Evolutionary conservation across 2,329 filamentous ascomycete genomes (phyloP).

Genomic region (Epichloe gansuensis): DNA sequence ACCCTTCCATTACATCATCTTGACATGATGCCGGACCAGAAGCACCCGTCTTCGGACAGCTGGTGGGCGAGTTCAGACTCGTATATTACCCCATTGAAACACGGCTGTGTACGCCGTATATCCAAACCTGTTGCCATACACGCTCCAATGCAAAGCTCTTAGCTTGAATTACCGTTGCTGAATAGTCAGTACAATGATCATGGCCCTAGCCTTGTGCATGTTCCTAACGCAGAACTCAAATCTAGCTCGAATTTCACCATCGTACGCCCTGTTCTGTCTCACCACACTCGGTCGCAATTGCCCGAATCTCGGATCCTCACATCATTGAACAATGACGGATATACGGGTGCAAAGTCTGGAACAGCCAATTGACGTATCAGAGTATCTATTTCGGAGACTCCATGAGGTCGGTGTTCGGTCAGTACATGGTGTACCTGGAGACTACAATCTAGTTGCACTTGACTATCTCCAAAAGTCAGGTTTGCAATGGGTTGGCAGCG

Average conservation of each 20-base stretch:
- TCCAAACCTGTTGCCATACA: no score
- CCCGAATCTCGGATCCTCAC: neutral
- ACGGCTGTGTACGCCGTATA: no score
- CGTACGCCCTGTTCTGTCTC: neutral
- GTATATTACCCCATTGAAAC: no score
- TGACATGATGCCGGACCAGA: neutral
- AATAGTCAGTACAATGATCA: no score
- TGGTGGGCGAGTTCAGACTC: neutral
- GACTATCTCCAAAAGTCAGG: conserved; percentile 50
- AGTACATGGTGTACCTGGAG: conserved; percentile 57
- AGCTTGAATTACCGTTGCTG: no score
- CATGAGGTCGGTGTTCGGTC: conserved; percentile 52
- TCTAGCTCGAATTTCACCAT: neutral
- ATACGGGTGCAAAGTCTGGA: conserved; percentile 31
- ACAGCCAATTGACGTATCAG: conserved; percentile 46
- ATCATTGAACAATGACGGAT: conserved; percentile 17
- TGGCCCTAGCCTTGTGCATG: neutral
- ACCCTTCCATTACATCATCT: conserved; percentile 8
- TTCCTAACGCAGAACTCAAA: neutral
- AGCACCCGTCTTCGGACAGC: neutral
- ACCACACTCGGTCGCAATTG: neutral
- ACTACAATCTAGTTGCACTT: conserved; percentile 59
- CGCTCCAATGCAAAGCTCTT: no score
- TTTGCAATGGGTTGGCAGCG: conserved; percentile 55
- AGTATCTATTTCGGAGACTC: conserved; percentile 56